Base-by-base conservation (phyloP, 441 rosid genomes). In the Rhodomyrtus psidioides region DNA sequence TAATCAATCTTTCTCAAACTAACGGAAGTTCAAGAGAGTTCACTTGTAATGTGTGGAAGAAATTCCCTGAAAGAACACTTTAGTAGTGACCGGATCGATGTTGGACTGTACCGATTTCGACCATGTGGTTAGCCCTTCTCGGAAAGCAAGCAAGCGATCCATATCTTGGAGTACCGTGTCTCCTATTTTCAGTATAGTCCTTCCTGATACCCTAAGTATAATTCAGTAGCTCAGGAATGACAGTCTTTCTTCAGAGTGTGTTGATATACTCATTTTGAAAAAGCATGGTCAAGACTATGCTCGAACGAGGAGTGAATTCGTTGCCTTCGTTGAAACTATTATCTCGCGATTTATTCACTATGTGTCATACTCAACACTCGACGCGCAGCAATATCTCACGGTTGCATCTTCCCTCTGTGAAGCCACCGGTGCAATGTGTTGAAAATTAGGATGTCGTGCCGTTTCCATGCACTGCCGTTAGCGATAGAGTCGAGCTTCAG, bases 141-240 rank as follows among this genome's bases (percentile, higher is more conserved):
- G 82, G 28, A 83, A 81, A 54, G 89, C 89, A 51, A 56, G 76
- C n/a, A 86, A 17, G 34, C 88, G 87, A 54, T 88, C 88, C 89
- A 88, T 88, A n/a, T 88, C 89, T 44, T 86, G 54, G 65, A 58
- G 39, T 27, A 76, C 44, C 13, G 54, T 14, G 30, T 83, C 53
- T 55, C 89, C 89, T 59, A 83, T n/a, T 86, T 86, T 85, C 74
- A 28, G 86, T 58, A 34, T 53, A 86, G 83, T 79, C 89, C 89
- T 86, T 83, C 53, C 88, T 87, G 81, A 87, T 86, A 49, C 59
- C 51, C 57, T n/a, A 42, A 12, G 12, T 3, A 27, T 30, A 30
- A 42, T 16, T 39, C 28, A 26, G 46, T 34, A 55, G 21, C 59
- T 53, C 13, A 30, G 24, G 24, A 10, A 60, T 10, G n/a, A 84